Conservation (phyloP, 768 basidiomycete species). For the Auricularia auricula-judae region DNA sequence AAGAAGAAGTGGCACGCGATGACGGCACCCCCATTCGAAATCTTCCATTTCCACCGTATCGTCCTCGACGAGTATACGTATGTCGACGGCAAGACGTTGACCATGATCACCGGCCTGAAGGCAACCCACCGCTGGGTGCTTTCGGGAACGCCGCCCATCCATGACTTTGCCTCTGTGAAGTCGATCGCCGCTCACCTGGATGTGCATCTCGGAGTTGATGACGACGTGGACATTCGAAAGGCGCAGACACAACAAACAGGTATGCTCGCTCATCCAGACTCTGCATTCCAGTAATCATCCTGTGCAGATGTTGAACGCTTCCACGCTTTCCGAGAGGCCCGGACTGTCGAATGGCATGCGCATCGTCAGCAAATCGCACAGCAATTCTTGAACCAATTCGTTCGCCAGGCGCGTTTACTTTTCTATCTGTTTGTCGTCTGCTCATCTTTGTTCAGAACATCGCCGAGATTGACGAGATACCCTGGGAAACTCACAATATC, state of each 20-base stretch:
- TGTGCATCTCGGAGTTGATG: slow-evolving; percentile 86
- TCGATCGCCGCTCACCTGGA: slow-evolving; percentile 82
- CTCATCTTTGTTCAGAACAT: slow-evolving; percentile 53
- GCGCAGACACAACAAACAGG: slow-evolving; percentile 78
- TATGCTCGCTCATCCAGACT: slow-evolving; percentile 20
- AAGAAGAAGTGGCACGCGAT: slow-evolving; percentile 67
- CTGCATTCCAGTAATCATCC: slow-evolving; percentile 10
- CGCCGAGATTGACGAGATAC: slow-evolving; percentile 94
- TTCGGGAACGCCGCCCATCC: slow-evolving; percentile 92
- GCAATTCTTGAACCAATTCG: slow-evolving; percentile 66
- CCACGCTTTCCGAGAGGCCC: slow-evolving; percentile 93
- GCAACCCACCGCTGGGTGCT: slow-evolving; percentile 86
- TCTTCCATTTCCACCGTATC: slow-evolving; percentile 83
- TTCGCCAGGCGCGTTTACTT: slow-evolving; percentile 63
- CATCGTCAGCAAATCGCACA: slow-evolving; percentile 79
- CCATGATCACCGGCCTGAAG: slow-evolving; percentile 64
- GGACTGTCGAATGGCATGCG: slow-evolving; percentile 84
- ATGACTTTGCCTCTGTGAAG: slow-evolving; percentile 83
- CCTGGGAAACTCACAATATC: slow-evolving; percentile 52
- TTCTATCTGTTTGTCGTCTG: not conserved
- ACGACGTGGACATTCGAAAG: slow-evolving; percentile 82
- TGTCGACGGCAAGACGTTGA: slow-evolving; percentile 66
- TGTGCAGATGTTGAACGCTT: slow-evolving; percentile 74
- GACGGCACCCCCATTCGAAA: slow-evolving; percentile 76
- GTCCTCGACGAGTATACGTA: slow-evolving; percentile 96